phyloP scores from a whole-genome alignment of 495 filamentous ascomycete genomes.

The Elaphomyces granulatus region DNA sequence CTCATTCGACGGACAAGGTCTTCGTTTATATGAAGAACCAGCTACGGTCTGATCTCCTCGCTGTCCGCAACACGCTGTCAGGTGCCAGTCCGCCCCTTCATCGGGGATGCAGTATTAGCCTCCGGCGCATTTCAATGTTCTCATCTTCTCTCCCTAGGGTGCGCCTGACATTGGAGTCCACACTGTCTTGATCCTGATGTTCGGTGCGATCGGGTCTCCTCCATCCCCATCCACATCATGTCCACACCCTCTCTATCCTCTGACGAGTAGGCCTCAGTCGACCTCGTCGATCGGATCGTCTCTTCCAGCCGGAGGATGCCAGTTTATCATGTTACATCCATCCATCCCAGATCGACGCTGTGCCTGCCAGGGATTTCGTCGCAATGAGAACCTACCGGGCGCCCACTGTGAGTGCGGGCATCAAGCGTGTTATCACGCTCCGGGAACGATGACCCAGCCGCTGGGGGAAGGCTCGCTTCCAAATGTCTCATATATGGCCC shows the following conservation, averaged over 20 bases:
- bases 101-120: not conserved
- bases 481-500: not conserved
- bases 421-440: constrained; percentile 21
- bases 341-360: constrained; percentile 15
- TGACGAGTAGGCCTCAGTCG: not conserved
- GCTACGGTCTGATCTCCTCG: too few species aligned
- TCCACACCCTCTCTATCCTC: not conserved
- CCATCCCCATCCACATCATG: not conserved
- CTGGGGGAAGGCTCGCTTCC: not conserved
- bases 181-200: not conserved
- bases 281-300: not conserved
- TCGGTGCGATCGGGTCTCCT: not conserved
- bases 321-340: constrained; percentile 12
- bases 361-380: constrained; percentile 16
- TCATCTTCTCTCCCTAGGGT: not conserved
- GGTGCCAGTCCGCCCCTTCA: too few species aligned
- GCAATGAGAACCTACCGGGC: constrained; percentile 11
- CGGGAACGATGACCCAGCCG: constrained; percentile 1
- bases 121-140: not conserved
- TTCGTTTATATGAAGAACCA: too few species aligned
- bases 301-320: constrained; percentile 19
- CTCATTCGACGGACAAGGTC: too few species aligned
- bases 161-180: too few species aligned
- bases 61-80: too few species aligned
- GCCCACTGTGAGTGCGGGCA: constrained; percentile 22